A percentile compares a stretch with the other conserved stretches of the same genome.
These are phyloP conservation scores for Eutypella sp. DNA, from an alignment of 2,329 filamentous ascomycete genomes.

Conservation along the genomic window DNA sequence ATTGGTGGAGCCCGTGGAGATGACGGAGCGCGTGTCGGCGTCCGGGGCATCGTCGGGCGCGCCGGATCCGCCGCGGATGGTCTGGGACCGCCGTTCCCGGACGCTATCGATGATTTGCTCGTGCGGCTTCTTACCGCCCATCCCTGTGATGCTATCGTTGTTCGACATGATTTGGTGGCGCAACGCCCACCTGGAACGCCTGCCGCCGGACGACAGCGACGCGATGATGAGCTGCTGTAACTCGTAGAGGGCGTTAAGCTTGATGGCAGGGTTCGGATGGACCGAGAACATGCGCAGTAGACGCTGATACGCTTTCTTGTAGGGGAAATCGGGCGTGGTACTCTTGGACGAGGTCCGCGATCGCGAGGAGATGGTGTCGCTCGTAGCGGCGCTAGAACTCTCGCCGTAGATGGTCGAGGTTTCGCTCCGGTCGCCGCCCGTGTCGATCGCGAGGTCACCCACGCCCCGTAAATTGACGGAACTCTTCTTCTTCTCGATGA, in stretches of 20 bases:
- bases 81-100: slow-evolving; percentile 61
- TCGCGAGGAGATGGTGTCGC: slow-evolving; percentile 32
- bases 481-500: slow-evolving; percentile 63
- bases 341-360: slow-evolving; percentile 27
- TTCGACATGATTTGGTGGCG: slow-evolving; percentile 34
- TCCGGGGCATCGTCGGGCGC: slow-evolving; percentile 37
- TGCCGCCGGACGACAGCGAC: slow-evolving; percentile 58
- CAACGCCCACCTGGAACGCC: slow-evolving; percentile 29
- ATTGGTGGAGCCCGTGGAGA: slow-evolving; percentile 46
- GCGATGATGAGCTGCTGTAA: slow-evolving; percentile 77
- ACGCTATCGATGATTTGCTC: slow-evolving; percentile 67
- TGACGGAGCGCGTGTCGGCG: slow-evolving; percentile 43
- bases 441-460: slow-evolving; percentile 34
- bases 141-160: slow-evolving; percentile 27
- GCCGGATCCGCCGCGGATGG: slow-evolving; percentile 34
- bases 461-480: slow-evolving; percentile 58
- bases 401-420: slow-evolving; percentile 28
- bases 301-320: slow-evolving; percentile 71
- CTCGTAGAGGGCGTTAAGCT: slow-evolving; percentile 78
- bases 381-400: slow-evolving; percentile 38
- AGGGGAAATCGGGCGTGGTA: slow-evolving; percentile 61
- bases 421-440: slow-evolving; percentile 34
- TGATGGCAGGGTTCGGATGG: slow-evolving; percentile 80
- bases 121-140: slow-evolving; percentile 41
- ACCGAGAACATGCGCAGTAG: slow-evolving; percentile 83